Base-by-base conservation (phyloP, 306 rosid species). In the Vigna trinervia region DNA sequence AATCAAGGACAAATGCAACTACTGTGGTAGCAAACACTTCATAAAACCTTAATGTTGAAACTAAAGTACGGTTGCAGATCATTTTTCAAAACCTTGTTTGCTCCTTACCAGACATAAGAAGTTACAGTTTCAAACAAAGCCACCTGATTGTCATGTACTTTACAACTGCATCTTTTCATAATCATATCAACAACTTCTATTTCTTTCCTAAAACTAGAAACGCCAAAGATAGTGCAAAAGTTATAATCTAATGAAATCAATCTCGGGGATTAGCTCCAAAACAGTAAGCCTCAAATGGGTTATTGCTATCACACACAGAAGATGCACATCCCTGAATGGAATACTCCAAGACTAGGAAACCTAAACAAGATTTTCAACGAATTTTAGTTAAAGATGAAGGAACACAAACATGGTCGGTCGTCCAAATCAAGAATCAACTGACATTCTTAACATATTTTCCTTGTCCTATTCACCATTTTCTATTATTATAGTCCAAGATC, bases 401-500 rank as follows among this genome's bases (percentile, higher is more conserved):
- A 41, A 41, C 12, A 45, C 13, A 17, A 69, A 34, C 59, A 57
- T 1, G 30, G 13, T 58, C 48, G 9, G 63, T 54, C 41, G 70
- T 38, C 43, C 3, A 14, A 56, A 51, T 39, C 45, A 68, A 68
- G 64, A 69, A 69, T 17, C 75, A 23, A 32, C 6, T 5, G 13
- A 67, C 66, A 67, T 64, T 78, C 56, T 15, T 26, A 43, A 30
- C 48, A 12, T 17, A 5, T 20, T 63, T 75, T 50, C 38, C 52
- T 5, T 75, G 6, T 32, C 5, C 46, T 8, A 6, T 52, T 52
- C 9, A 7, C 9, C 73, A 19, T 15, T 30, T 43, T 67, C 69
- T 60, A 68, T 26, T 60, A 59, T 23, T 17, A 6, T 51, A 60
- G 26, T 74, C 34, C 46, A 46, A 75, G 87, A 84, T 63, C 79